Conservation (phyloP, 768 basidiomycete species). For the Crepidotus variabilis region DNA sequence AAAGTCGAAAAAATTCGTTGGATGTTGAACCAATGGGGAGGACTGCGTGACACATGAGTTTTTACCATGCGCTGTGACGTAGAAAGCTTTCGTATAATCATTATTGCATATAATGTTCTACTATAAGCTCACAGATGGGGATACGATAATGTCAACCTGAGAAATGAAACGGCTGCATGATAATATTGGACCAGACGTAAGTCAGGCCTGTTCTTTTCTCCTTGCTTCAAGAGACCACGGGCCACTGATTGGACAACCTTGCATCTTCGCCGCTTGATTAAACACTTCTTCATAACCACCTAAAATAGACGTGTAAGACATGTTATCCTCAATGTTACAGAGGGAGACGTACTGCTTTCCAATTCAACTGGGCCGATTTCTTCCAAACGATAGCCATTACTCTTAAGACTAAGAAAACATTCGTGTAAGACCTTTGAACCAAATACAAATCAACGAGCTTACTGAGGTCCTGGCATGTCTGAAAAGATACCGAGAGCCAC, state of each 20-base stretch:
- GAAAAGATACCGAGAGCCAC: constrained; percentile 32
- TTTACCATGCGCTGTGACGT: no score
- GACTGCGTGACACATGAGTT: no score
- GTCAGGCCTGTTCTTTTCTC: background rate
- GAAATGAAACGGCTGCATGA: no score
- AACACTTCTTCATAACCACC: constrained; percentile 35
- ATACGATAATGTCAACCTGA: no score
- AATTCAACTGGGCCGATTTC: constrained; percentile 26
- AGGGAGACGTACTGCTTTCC: constrained; percentile 25
- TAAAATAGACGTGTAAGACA: constrained; percentile 5
- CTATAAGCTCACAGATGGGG: no score
- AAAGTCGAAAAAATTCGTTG: no score
- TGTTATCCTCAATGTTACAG: background rate
- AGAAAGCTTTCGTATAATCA: no score
- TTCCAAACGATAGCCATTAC: constrained; percentile 38
- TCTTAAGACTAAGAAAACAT: constrained; percentile 23
- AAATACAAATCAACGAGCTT: constrained; percentile 11
- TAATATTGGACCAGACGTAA: no score
- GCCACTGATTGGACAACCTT: constrained; percentile 33
- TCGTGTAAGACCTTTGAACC: background rate
- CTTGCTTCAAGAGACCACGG: constrained; percentile 12
- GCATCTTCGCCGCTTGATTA: constrained; percentile 30
- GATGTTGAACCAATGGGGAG: no score
- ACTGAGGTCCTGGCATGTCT: constrained; percentile 36
- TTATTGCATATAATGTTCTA: no score